Evolutionary conservation across 768 basidiomycete genomes (phyloP), one percentile per base, ranked within the genome.

Genomic region (Termitomyces sp.): DNA sequence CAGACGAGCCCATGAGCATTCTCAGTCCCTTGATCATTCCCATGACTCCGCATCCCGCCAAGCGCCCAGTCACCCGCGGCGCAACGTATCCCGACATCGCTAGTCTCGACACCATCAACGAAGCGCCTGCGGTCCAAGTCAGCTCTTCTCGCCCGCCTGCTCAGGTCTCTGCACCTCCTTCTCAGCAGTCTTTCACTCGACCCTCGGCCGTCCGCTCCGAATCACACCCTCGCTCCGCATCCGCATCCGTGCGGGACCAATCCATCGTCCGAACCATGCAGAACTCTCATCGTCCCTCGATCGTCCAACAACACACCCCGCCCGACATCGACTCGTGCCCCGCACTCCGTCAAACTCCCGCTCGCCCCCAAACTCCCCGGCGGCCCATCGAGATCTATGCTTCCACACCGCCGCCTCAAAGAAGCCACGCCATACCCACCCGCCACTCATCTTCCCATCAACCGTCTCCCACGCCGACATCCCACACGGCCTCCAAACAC

Each of bases 21-120:
- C 75, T 80, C n/a, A 77, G 76, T 55, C 79, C 79, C 0, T 64
- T 81, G 43, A 65, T 77, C 37, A 64, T 76, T 23, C 57, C 65
- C 4, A 41, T 28, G 14, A 48, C 34, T n/a, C 74, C 74, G 2
- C 73, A 71, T 37, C 53, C 42, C 43, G 9, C 30, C 16, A 27
- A 66, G 25, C 65, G 66, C 27, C 34, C 66, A 56, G 58, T 72
- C 27, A 63, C 64, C 4, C 68, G 73, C 8, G 68, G 69, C 27
- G 66, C 69, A 39, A 73, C 72, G 11, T 70, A 70, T 43, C 76
- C 74, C 9, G 64, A 68, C 21, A 58, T 72, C 17, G 52, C 62
- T 46, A 52, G 69, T 11, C 70, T 79, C 14, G 67, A 62, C 57
- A 71, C 74, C n/a, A 77, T 78, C 41, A 72, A 68, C 4, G 76